Evolutionary conservation across 768 basidiomycete genomes (phyloP).

Genomic region (Suillus subluteus): DNA sequence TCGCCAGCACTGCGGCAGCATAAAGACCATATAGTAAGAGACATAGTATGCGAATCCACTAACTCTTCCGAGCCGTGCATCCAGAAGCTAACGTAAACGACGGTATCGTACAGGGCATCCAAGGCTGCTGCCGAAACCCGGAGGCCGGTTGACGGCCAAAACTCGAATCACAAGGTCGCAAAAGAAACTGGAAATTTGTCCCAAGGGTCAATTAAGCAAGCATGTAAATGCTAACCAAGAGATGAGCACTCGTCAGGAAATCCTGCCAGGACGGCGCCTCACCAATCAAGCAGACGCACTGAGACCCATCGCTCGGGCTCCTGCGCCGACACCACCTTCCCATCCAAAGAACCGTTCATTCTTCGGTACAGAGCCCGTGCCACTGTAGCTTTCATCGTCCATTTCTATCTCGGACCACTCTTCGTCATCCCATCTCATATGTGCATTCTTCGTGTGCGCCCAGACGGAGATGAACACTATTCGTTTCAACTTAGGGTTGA

Average conservation of each 20-base stretch:
- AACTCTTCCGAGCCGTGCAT: constrained; percentile 5
- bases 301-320: constrained; percentile 81
- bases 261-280: constrained; percentile 23
- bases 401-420: constrained; percentile 40
- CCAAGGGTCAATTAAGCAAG: constrained; percentile 1
- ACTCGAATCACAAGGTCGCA: neutral
- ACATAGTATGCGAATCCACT: constrained; percentile 5
- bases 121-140: neutral
- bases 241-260: constrained; percentile 18
- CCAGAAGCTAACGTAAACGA: constrained; percentile 3
- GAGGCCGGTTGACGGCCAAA: constrained; percentile 7
- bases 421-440: constrained; percentile 53
- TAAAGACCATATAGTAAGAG: neutral
- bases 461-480: constrained; percentile 91
- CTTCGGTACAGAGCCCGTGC: constrained; percentile 26
- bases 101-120: constrained; percentile 6
- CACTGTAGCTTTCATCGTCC: constrained; percentile 39
- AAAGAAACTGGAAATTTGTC: constrained; percentile 4
- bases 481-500: constrained; percentile 90
- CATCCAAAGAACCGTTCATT: constrained; percentile 77
- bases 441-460: constrained; percentile 73
- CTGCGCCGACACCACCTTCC: constrained; percentile 78
- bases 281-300: constrained; percentile 34
- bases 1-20: constrained; percentile 19
- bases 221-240: neutral